Base-by-base conservation (phyloP, 352 stramenopile species). In the Pythium apleroticum region DNA sequence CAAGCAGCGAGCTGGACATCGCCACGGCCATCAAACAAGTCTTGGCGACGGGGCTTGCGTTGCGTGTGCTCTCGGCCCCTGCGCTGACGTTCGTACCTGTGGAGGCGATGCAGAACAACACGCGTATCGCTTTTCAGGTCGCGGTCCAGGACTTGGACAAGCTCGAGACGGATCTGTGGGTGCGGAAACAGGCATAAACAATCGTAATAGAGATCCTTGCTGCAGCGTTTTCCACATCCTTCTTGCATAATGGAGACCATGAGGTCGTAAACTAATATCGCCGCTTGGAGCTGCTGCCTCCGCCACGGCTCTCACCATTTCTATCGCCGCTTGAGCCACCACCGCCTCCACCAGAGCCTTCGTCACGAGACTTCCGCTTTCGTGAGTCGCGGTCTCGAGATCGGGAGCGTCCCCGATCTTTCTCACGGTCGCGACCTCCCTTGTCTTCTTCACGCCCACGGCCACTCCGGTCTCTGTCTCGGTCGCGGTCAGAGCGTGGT, bases 141-240 rank as follows among this genome's bases (percentile, higher is more conserved):
- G 88, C 81, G 8, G 84, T 82, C 19, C 82, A 93, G 57, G 85
- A 95, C 55, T 58, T 92, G 22, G 87, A 95, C 35, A 89, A 88
- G 53, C 58, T 95, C 5, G 87, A 95, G 62, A 93, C 87, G 7
- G 85, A 95, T 60, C 68, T 95, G 20, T 95, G 87, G 87, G 69
- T 95, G 52, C 78, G 78, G 45, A 84, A 86, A 49, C 79, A 93
- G 60, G 80, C 88, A 45, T 95, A 86, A 69, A 46, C 15, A 27
- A 31, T 50, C n/a, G 3, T 28, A 20, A 54, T 35, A 30, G 33
- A 37, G n/a, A 64, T 17, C 17, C 25, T 41, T 24, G 20, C n/a
- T 24, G n/a, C n/a, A n/a, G 4, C 19, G 28, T 57, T 39, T 30
- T 57, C 35, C 31, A 43, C 28, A 25, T 37, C 12, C 17, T 28